Evolutionary conservation across 352 stramenopile genomes (phyloP).

Genomic region (Globisporangium irregulare): DNA sequence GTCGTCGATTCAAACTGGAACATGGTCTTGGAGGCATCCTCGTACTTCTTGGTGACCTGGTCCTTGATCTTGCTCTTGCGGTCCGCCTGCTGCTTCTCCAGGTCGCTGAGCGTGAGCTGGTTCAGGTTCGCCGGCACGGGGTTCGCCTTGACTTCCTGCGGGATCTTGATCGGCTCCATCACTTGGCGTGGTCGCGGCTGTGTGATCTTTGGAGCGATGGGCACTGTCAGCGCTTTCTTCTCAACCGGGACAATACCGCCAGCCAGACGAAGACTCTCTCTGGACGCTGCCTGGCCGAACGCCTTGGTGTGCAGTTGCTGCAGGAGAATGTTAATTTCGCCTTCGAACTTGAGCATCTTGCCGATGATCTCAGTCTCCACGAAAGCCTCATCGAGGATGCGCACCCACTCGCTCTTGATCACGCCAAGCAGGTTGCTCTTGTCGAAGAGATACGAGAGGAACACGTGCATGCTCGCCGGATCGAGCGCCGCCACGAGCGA

Average conservation of each 20-base stretch:
- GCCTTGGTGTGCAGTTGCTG: slow-evolving; percentile 64
- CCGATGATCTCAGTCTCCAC: slow-evolving; percentile 71
- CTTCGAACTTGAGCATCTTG: slow-evolving; percentile 50
- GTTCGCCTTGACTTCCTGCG: slow-evolving; percentile 68
- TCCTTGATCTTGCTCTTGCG: slow-evolving; percentile 57
- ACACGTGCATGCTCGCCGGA: slow-evolving; percentile 83
- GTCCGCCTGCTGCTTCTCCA: slow-evolving; percentile 52
- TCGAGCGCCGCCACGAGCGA: slow-evolving; percentile 61
- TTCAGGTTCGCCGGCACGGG: slow-evolving; percentile 69
- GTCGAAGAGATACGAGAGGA: slow-evolving; percentile 88
- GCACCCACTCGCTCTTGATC: slow-evolving; percentile 78
- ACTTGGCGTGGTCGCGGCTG: slow-evolving; percentile 68
- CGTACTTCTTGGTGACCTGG: slow-evolving; percentile 73
- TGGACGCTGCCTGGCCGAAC: slow-evolving; percentile 46
- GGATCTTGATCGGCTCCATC: slow-evolving; percentile 76
- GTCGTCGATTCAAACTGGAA: slow-evolving; percentile 78
- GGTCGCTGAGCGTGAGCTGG: slow-evolving; percentile 54
- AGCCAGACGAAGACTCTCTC: slow-evolving; percentile 40
- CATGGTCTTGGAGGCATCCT: slow-evolving; percentile 51
- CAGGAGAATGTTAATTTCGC: slow-evolving; percentile 37
- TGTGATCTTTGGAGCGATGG: slow-evolving; percentile 83
- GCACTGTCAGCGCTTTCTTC: slow-evolving; percentile 62
- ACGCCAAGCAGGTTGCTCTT: slow-evolving; percentile 50
- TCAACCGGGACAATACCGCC: slow-evolving; percentile 34
- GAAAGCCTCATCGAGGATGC: slow-evolving; percentile 81